Evolutionary conservation across 2,329 filamentous ascomycete genomes (phyloP).

Genomic region (Mollisia scopiformis): DNA sequence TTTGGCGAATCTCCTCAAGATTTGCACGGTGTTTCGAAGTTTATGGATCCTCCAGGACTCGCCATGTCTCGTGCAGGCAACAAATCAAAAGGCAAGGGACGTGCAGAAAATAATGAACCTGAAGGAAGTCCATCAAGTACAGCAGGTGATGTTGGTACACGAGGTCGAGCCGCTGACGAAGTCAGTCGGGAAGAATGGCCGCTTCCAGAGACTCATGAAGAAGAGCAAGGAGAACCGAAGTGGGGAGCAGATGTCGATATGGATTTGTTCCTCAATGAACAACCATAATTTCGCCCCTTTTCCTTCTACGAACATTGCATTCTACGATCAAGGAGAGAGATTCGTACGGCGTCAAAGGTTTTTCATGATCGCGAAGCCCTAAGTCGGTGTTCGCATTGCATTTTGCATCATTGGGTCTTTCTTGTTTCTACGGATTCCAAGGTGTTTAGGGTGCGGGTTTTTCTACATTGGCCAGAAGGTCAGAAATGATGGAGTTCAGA

Average conservation of each 20-base stretch:
- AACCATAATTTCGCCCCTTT: slow-evolving; percentile 2
- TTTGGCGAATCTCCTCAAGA: slow-evolving; percentile 29
- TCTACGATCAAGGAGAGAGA: neutral
- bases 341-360: neutral
- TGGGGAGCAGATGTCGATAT: slow-evolving; percentile 19
- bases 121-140: neutral
- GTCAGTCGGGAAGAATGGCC: too few species aligned
- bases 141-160: neutral
- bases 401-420: neutral
- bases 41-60: too few species aligned
- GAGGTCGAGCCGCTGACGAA: too few species aligned
- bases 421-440: neutral
- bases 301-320: neutral
- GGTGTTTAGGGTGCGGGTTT: neutral
- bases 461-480: neutral
- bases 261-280: slow-evolving; percentile 14
- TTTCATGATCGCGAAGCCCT: neutral
- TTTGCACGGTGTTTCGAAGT: slow-evolving; percentile 25
- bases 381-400: neutral
- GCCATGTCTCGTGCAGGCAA: too few species aligned
- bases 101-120: slow-evolving; percentile 23
- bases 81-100: slow-evolving; percentile 30
- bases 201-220: too few species aligned
- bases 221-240: too few species aligned
- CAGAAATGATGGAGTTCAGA: neutral